Evolutionary conservation across 768 basidiomycete species (phyloP).

Genomic region (Pleurotus djamor): DNA sequence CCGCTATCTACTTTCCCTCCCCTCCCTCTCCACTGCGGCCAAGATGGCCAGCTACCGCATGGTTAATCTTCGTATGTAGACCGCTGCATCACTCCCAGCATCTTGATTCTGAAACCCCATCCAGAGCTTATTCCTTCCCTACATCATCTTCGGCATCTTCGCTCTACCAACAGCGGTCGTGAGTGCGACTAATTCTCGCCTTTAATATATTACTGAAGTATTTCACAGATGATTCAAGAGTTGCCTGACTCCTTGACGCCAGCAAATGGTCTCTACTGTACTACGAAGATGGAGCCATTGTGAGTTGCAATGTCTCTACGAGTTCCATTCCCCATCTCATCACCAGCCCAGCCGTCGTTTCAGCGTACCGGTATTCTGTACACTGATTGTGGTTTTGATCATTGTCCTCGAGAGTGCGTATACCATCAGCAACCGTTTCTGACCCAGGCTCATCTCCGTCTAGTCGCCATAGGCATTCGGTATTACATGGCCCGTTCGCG

Average conservation of each 20-base stretch:
- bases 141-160: constrained; percentile 39
- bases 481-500: constrained; percentile 37
- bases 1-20: constrained; percentile 2
- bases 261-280: constrained; percentile 51
- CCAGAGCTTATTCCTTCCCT: constrained; percentile 26
- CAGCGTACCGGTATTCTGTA: constrained; percentile 43
- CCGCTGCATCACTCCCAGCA: too few species aligned
- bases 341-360: constrained; percentile 19
- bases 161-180: constrained; percentile 23
- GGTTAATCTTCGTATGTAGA: constrained; percentile 11
- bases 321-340: background rate
- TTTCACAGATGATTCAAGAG: constrained; percentile 13
- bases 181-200: constrained; percentile 18
- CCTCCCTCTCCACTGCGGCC: constrained; percentile 1
- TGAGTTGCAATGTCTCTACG: constrained; percentile 20
- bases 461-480: constrained; percentile 41
- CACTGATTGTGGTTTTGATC: constrained; percentile 33
- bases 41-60: constrained; percentile 7
- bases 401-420: constrained; percentile 42
- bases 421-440: background rate
- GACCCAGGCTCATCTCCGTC: too few species aligned
- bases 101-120: background rate
- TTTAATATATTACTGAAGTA: background rate
- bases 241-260: constrained; percentile 20
- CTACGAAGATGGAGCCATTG: constrained; percentile 28